Percentiles rank a stretch among this genome's conserved stretches.
phyloP scores from a whole-genome alignment of 768 basidiomycete species.

The Leccinum aurantiacum region DNA sequence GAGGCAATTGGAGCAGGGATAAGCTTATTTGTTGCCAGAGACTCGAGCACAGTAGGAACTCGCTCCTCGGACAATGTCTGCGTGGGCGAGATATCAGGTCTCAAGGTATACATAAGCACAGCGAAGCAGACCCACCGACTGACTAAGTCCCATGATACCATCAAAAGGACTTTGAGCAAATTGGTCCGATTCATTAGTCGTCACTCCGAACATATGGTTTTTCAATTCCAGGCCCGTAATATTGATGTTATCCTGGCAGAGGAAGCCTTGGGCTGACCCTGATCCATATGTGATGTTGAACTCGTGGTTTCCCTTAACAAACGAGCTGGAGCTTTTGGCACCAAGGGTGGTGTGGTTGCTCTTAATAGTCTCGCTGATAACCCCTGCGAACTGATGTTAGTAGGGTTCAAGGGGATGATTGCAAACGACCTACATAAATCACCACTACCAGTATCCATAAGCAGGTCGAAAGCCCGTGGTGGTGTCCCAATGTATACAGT shows the following conservation, averaged over 20 bases:
- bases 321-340: constrained; percentile 56
- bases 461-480: constrained; percentile 50
- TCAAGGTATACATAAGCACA: neutral
- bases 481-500: constrained; percentile 69
- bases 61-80: constrained; percentile 65
- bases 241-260: constrained; percentile 60
- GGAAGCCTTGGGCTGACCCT: constrained; percentile 62
- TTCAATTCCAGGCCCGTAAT: constrained; percentile 61
- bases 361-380: constrained; percentile 50
- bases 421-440: constrained; percentile 48
- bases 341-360: constrained; percentile 73
- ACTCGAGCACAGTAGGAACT: constrained; percentile 68
- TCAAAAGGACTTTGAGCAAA: constrained; percentile 64
- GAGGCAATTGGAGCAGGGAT: constrained; percentile 68
- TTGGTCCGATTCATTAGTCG: constrained; percentile 55
- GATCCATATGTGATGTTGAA: constrained; percentile 71
- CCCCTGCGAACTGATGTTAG: constrained; percentile 33
- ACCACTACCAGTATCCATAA: constrained; percentile 72
- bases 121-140: constrained; percentile 50
- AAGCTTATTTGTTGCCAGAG: constrained; percentile 55
- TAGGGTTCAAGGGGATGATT: neutral
- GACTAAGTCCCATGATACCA: constrained; percentile 76
- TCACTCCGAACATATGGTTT: constrained; percentile 68
- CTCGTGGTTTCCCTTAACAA: constrained; percentile 47
- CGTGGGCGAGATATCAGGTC: neutral